Base-by-base conservation (phyloP, 176 grass and related monocot genomes). In the Pontederia crassipes region DNA sequence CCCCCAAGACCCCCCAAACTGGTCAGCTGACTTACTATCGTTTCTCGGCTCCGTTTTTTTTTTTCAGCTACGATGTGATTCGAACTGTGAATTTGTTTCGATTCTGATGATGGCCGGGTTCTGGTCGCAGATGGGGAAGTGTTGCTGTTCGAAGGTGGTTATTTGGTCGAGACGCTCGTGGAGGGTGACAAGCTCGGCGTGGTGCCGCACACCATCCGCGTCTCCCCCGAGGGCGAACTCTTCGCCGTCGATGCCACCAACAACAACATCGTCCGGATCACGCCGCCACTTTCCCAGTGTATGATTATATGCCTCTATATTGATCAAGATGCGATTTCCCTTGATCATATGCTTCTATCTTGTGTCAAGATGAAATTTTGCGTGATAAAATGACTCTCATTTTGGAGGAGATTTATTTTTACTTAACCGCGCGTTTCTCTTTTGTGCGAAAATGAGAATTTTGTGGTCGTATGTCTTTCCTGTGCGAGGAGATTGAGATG, bases 211-310 rank as follows among this genome's bases (percentile, higher is more conserved):
- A 91, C 87, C 52, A 83, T 97, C 71, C 82, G 93, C 65, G 84
- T 97, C 57, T 97, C 93, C 29, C 87, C 83, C 3, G 79, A 84
- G 14, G 86, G 84, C 17, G 92, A 91, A 71, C 93, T 97, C 58
- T 78, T 97, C 64, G 87, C 93, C 20, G 93, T 97, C 1, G 93
- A 97, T 17, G 72, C 93, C 8, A 66, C 79, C 52, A 77, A 88
- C 61, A 97, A 86, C 74, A 90, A 97, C 64, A 88, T 97, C 73
- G 87, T 97, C 68, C 87, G 93, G 52, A 85, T 97, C 71, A 88
- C 93, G 47, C 93, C 93, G 0, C 93, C 87, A 1, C 77, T 97
- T 10, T 97, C 93, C 14, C 82, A 91, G 65, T 97, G 87, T 96
- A 87, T n/a, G 83, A 49, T 51, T 73, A 52, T 52, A 56, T 72